Conservation (phyloP, 2,329 filamentous ascomycete species). For the Cladosporium sp. region DNA sequence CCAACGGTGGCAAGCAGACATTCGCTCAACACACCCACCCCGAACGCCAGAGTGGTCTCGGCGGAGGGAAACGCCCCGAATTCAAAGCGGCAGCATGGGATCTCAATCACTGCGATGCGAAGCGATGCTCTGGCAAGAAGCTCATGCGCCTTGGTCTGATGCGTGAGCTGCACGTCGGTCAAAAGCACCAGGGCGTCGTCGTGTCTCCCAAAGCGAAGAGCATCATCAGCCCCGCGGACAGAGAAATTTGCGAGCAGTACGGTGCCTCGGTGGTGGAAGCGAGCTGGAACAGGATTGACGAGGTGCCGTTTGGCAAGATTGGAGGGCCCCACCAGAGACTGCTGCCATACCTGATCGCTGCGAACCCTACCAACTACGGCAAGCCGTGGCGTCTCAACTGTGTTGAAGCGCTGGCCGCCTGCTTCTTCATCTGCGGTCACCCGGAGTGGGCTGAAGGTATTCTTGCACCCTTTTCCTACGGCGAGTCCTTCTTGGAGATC, state of each 20-base stretch:
- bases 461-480: slow-evolving; percentile 82
- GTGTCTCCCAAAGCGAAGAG: slow-evolving; percentile 93
- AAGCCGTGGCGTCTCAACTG: slow-evolving; percentile 94
- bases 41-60: slow-evolving; percentile 23
- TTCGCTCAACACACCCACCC: slow-evolving; percentile 29
- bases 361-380: slow-evolving; percentile 96
- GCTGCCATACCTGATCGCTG: slow-evolving; percentile 90
- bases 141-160: slow-evolving; percentile 90
- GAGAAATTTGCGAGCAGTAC: slow-evolving; percentile 74
- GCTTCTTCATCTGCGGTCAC: slow-evolving; percentile 90
- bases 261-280: slow-evolving; percentile 96
- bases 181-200: slow-evolving; percentile 87
- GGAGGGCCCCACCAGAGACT: slow-evolving; percentile 90
- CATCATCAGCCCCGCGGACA: slow-evolving; percentile 78
- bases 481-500: slow-evolving; percentile 83
- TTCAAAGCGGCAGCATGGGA: slow-evolving; percentile 99
- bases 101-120: slow-evolving; percentile 94
- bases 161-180: slow-evolving; percentile 86
- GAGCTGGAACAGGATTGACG: slow-evolving; percentile 88
- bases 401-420: slow-evolving; percentile 88
- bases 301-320: slow-evolving; percentile 87
- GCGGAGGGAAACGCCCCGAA: slow-evolving; percentile 39
- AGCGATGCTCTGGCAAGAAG: slow-evolving; percentile 91
- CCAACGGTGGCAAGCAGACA: slow-evolving; percentile 23
- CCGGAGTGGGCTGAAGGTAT: slow-evolving; percentile 85